Base-by-base conservation (phyloP, 75 land plant species). In the Picea sitchensis region DNA sequence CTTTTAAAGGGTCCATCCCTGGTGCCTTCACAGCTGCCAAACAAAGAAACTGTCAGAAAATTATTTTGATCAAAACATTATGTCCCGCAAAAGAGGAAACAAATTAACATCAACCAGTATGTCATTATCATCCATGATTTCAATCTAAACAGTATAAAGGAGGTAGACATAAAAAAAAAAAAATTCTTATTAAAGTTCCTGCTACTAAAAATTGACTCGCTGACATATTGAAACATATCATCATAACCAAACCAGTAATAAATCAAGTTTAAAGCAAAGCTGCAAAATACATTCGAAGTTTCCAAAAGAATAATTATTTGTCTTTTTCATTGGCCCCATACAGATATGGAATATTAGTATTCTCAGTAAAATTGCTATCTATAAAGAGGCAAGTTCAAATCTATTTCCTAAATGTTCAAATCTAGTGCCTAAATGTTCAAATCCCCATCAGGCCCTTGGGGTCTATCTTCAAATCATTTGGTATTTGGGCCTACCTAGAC, bases 21-120 rank as follows among this genome's bases (percentile, higher is more conserved):
- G 99, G 99, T 41, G 98, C 99, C 61, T 64, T 88, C 21, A 96
- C 13, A 14, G 81, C 99, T 96, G 84, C 75, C 75, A 71, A 32
- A 78, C 57, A 67, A n/a, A 54, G n/a, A 15, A 31, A 73, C 56
- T 11, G 23, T 73, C n/a, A 41, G 30, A 73, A 26, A 76, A 63
- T 56, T 58, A 47, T 58, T 58, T 76, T 38, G 20, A 76, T 21
- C 34, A 20, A 51, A 18, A 17, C 5, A 32, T 20, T 76, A 5
- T 71, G 4, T 44, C 47, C 47, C 47, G 3, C 5, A 12, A 63
- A 63, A 7, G 73, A 69, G 5, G 15, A 4, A 31, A 36, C 8
- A 69, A 38, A 18, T 41, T 69, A 51, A 18, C 7, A 41, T n/a
- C 73, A 36, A 69, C 21, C 20, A 69, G 0, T 31, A 18, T 69